These are phyloP conservation scores for Shiraia sp. DNA, from an alignment of 2,329 filamentous ascomycete species.

Conservation along the genomic window DNA sequence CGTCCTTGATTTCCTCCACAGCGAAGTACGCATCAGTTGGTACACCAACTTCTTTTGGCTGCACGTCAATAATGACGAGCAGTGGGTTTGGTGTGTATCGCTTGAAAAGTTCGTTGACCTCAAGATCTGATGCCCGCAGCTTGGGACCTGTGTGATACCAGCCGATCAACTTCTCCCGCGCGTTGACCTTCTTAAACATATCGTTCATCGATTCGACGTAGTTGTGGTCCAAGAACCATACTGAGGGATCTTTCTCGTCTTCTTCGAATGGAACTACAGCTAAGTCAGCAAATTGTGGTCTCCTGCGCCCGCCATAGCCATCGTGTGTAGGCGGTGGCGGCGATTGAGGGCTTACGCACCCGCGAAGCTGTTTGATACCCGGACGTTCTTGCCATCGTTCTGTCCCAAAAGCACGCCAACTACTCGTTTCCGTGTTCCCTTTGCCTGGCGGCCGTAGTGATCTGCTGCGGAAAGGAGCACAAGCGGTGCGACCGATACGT, in stretches of 20 bases:
- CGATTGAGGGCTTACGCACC: constrained; percentile 59
- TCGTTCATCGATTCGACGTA: constrained; percentile 99
- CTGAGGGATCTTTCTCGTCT: constrained; percentile 96
- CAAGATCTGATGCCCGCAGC: constrained; percentile 90
- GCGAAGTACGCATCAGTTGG: constrained; percentile 99
- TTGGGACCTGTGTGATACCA: constrained; percentile 99
- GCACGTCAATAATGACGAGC: constrained; percentile 96
- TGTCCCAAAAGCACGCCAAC: constrained; percentile 94
- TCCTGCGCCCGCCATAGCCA: constrained; percentile 4
- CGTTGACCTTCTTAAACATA: constrained; percentile 99
- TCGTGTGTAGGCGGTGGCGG: constrained; percentile 15
- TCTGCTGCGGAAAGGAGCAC: constrained; percentile 97
- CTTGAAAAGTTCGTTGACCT: constrained; percentile 99
- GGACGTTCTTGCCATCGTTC: constrained; percentile 93
- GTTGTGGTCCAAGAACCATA: constrained; percentile 99
- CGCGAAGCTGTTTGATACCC: constrained; percentile 98
- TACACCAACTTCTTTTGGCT: constrained; percentile 96
- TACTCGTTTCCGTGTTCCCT: constrained; percentile 84
- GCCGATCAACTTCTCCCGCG: constrained; percentile 96
- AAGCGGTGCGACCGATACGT: constrained; percentile 94
- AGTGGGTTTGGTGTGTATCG: constrained; percentile 96
- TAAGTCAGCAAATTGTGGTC: constrained; percentile 23
- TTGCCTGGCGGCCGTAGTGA: constrained; percentile 93
- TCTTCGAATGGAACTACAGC: constrained; percentile 90
- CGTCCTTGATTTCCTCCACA: constrained; percentile 99